Percentiles rank a stretch among this genome's conserved stretches.
phyloP scores from a whole-genome alignment of 2,329 filamentous ascomycete species.

The Paraphoma chrysanthemicola region DNA sequence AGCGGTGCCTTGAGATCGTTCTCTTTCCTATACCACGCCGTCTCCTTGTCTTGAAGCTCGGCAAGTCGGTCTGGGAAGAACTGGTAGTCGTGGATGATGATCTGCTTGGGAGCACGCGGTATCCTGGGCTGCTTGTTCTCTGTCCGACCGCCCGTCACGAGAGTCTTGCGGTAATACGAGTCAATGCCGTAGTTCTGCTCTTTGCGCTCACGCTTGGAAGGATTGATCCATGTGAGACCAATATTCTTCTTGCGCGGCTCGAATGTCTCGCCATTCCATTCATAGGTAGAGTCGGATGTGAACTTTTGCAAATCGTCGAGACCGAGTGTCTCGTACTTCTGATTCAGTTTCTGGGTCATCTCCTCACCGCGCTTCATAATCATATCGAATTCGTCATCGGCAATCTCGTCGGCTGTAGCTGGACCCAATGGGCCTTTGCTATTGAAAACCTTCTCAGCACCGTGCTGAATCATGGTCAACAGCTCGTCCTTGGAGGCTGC shows the following conservation, averaged over 20 bases:
- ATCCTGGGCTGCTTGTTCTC: slow-evolving; percentile 92
- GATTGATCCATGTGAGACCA: slow-evolving; percentile 95
- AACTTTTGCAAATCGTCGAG: slow-evolving; percentile 98
- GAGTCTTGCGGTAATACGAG: slow-evolving; percentile 93
- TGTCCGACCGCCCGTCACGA: slow-evolving; percentile 79
- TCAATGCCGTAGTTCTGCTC: slow-evolving; percentile 98
- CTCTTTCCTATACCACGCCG: slow-evolving; percentile 93
- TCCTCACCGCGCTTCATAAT: slow-evolving; percentile 88
- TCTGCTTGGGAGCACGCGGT: slow-evolving; percentile 92
- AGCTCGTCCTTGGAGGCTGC: slow-evolving; percentile 96
- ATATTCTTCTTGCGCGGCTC: slow-evolving; percentile 84
- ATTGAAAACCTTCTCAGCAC: slow-evolving; percentile 92
- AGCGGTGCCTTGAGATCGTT: slow-evolving; percentile 94
- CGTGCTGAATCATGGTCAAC: slow-evolving; percentile 97
- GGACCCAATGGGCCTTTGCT: slow-evolving; percentile 70
- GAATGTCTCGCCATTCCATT: slow-evolving; percentile 99
- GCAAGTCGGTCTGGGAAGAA: slow-evolving; percentile 88
- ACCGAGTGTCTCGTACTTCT: slow-evolving; percentile 94
- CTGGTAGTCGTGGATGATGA: slow-evolving; percentile 92
- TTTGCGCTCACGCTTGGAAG: slow-evolving; percentile 96
- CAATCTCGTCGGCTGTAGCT: slow-evolving; percentile 68
- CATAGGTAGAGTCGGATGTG: slow-evolving; percentile 94
- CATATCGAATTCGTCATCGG: slow-evolving; percentile 87
- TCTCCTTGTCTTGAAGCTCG: slow-evolving; percentile 95
- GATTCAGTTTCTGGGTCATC: slow-evolving; percentile 87